Evolutionary conservation across 169 alveolate species (phyloP).

Genomic region (Plasmodium vivax): DNA sequence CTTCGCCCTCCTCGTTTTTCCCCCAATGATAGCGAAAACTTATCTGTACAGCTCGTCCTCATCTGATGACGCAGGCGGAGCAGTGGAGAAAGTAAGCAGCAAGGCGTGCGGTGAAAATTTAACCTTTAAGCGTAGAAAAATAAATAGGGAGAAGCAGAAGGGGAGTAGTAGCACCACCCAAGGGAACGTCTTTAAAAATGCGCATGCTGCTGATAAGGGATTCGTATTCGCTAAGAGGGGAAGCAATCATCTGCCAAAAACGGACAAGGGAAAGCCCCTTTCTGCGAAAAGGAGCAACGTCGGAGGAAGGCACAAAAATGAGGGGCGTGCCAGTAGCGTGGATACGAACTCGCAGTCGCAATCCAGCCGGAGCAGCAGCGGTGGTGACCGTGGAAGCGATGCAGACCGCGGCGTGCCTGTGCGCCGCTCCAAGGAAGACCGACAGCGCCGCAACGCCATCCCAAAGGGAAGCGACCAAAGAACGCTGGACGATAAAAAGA

Average conservation of each 20-base stretch:
- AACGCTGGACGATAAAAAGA: not conserved
- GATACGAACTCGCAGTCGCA: conserved; percentile 1
- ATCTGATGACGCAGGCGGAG: conserved; percentile 48
- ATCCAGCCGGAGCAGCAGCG: not conserved
- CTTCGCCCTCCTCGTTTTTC: conserved; percentile 1
- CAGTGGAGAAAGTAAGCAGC: conserved; percentile 4
- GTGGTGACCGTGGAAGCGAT: not conserved
- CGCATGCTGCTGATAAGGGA: not conserved
- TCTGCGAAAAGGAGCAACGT: not conserved
- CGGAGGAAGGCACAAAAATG: not conserved
- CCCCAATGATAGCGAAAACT: conserved; percentile 67
- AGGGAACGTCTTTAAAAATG: conserved; percentile 21
- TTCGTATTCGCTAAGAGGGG: conserved; percentile 1
- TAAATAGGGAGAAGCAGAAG: conserved; percentile 29
- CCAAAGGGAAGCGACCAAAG: not conserved
- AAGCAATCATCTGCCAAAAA: not conserved
- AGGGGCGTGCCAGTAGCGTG: not conserved
- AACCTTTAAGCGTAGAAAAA: conserved; percentile 52
- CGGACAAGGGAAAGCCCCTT: not conserved
- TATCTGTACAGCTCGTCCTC: conserved; percentile 37
- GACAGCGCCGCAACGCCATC: not conserved
- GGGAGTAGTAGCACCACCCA: not conserved
- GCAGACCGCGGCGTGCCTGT: no score
- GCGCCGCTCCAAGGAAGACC: not conserved
- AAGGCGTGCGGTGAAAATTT: not conserved